Evolutionary conservation across 768 basidiomycete genomes (phyloP), one percentile per base, ranked within the genome.

Genomic region (Kwoniella newhampshirensis): DNA sequence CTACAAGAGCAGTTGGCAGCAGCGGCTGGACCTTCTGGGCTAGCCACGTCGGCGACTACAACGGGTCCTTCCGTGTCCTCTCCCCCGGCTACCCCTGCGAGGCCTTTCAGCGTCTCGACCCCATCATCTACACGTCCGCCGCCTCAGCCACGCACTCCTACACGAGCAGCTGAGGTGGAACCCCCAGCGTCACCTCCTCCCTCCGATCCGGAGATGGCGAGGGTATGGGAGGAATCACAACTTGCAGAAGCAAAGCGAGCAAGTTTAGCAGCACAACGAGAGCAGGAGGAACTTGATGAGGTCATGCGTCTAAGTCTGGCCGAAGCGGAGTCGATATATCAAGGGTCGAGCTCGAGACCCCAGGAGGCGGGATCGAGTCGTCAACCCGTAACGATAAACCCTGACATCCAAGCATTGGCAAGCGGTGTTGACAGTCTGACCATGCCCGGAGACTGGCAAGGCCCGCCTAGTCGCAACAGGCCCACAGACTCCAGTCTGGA

Each of bases 211-310:
- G 70, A 70, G 39, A 51, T 63, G 15, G 55, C 61, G 0, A 43
- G 59, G 42, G 59, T 57, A 21, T 63, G 68, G 63, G 73, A 75
- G 52, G 70, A 72, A 42, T 60, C 60, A 17, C 62, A 70, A 47
- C 51, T 72, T 18, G 70, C 67, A 40, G 73, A 75, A 50, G 73
- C 73, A 7, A 62, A 67, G 27, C 43, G 73, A 36, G 54, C 54
- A 17, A 67, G 64, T 51, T 39, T 67, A 7, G 63, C 64, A 2
- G 49, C 52, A 7, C 66, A 68, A 37, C 28, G 57, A 36, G 71
- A 73, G 45, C 50, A 63, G 41, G 18, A 57, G 30, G 72, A 75
- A 39, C 23, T 72, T 28, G 70, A 72, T 40, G 66, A 74, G 50
- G 74, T 69, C 2, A 62, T 72, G 59, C 42, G 66, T 21, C 27